Percentiles rank a stretch among this genome's conserved stretches.
These are phyloP conservation scores for Trichoderma sp. DNA, from an alignment of 2,329 filamentous ascomycete species.

Conservation along the genomic window DNA sequence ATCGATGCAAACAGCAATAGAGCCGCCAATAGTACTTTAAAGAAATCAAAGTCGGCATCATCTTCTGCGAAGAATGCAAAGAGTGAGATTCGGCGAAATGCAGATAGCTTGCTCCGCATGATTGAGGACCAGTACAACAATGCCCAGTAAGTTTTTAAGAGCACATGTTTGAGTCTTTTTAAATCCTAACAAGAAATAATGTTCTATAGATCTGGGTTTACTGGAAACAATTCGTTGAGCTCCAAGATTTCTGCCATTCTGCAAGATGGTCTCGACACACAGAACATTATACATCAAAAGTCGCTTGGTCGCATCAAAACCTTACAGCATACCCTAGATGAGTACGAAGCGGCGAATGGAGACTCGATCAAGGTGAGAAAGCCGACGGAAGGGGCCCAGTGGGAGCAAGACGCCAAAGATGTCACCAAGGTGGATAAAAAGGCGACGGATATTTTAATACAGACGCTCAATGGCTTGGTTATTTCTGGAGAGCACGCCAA, in stretches of 20 bases:
- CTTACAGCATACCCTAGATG: constrained; percentile 20
- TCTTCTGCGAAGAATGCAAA: constrained; percentile 23
- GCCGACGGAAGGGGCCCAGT: constrained; percentile 31
- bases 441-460: constrained; percentile 27
- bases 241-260: background rate
- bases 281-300: constrained; percentile 5
- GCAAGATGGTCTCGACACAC: background rate
- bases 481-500: background rate
- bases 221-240: background rate
- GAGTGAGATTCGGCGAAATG: constrained; percentile 27
- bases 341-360: constrained; percentile 28
- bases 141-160: background rate
- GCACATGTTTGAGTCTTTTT: background rate
- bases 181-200: background rate
- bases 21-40: background rate
- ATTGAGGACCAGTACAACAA: constrained; percentile 23
- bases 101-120: constrained; percentile 24
- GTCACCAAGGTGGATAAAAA: constrained; percentile 26
- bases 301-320: constrained; percentile 20
- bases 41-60: constrained; percentile 14
- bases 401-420: constrained; percentile 36
- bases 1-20: background rate
- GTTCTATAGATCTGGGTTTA: background rate
- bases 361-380: constrained; percentile 24
- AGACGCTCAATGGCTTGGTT: constrained; percentile 21